Percentiles rank a stretch among this genome's conserved stretches.
These are phyloP conservation scores for Fagopyrum esculentum DNA, from an alignment of 148 eudicot genomes.

Conservation along the genomic window DNA sequence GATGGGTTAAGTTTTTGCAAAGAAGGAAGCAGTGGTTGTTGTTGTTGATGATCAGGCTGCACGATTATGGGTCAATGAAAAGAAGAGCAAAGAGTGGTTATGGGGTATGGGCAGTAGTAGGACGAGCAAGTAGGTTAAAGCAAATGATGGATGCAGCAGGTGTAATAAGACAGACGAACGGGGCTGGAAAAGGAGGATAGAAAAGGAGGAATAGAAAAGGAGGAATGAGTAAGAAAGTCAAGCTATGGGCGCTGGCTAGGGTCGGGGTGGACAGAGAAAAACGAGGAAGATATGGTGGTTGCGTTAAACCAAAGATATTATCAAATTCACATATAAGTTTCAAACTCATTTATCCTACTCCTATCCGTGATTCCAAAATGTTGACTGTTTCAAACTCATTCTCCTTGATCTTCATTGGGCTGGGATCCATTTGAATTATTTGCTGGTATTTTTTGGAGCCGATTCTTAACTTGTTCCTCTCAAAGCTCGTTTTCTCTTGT, in stretches of 20 bases:
- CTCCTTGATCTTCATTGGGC: neutral
- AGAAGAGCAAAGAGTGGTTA: neutral
- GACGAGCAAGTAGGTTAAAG: too few species aligned
- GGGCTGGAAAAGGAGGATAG: too few species aligned
- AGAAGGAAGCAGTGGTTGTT: neutral
- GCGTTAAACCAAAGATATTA: neutral
- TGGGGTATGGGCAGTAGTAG: neutral
- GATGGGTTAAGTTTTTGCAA: neutral
- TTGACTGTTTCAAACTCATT: neutral
- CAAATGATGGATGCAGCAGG: too few species aligned
- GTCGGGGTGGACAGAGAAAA: too few species aligned
- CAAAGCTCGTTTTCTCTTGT: neutral
- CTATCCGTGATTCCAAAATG: neutral
- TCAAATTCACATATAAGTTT: neutral
- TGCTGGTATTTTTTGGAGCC: neutral
- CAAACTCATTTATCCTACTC: neutral
- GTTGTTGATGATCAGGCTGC: neutral
- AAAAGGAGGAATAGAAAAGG: too few species aligned
- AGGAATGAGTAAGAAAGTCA: too few species aligned
- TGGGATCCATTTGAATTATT: neutral
- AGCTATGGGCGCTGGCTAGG: too few species aligned
- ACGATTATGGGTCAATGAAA: neutral
- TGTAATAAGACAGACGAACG: too few species aligned
- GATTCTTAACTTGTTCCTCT: neutral
- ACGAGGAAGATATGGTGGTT: neutral